Evolutionary conservation across 1,284 basidiomycete genomes (phyloP), one percentile per base, ranked within the genome.

Genomic region (Rhodotorula sp.): DNA sequence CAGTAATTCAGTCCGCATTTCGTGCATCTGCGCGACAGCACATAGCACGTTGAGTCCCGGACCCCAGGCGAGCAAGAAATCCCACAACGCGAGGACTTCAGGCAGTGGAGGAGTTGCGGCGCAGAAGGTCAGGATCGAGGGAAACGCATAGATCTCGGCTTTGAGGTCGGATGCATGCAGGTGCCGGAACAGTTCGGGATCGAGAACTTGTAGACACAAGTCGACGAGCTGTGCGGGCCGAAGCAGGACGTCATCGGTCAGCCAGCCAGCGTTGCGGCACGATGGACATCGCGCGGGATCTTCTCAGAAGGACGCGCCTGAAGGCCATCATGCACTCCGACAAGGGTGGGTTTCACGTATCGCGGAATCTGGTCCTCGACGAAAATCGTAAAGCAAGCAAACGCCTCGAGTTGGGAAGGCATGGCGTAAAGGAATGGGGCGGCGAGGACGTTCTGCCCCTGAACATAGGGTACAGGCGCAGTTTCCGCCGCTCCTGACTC

Each of bases 131-230:
- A 99, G 85, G 33, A 98, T 88, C 66, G 95, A 96, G 59, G 95
- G 92, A 78, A 99, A 98, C 1, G 95, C 95, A 80, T 98, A 98
- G 48, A 99, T 87, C 79, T 98, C 94, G 8, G 95, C 95, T n/a
- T 89, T 90, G n/a, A 99, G 86, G 74, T 95, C 95, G 80, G 95
- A 95, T 51, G 88, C 89, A 46, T 90, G 86, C 53, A 99, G 83
- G 80, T 94, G 86, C 20, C 84, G 83, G 79, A 87, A 95, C 24
- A 99, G 84, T 56, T 93, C 90, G 0, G 88, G 86, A 79, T 99
- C 95, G 18, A 96, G 89, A 58, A 93, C 89, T 78, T 92, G 88
- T 30, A 99, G 83, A 79, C 94, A 98, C 72, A 88, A 86, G 79
- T 98, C 95, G 10, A 98, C 84, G 18, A 98, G 86, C 93, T 97